Percentiles rank a stretch among this genome's conserved stretches.
Evolutionary conservation across 768 basidiomycete species (phyloP).

Genomic region (Tylopilus vinaceipallidus): DNA sequence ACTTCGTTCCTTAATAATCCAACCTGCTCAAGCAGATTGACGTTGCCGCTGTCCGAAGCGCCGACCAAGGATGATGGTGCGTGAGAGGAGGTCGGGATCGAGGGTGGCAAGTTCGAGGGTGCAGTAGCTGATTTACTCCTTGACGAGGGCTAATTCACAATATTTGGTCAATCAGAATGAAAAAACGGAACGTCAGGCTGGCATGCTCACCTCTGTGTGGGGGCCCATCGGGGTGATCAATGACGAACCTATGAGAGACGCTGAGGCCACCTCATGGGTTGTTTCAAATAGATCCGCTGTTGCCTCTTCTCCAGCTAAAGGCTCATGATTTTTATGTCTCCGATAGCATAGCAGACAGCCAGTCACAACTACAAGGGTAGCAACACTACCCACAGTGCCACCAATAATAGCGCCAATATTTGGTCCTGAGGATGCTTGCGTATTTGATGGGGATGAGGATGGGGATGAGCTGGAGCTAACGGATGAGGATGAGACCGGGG

Average conservation of each 20-base stretch:
- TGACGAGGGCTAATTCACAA: background rate
- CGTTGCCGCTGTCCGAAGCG: background rate
- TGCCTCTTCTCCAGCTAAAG: too few species aligned
- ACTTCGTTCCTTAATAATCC: constrained; percentile 7
- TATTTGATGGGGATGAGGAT: too few species aligned
- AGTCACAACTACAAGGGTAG: background rate
- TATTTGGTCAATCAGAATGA: background rate
- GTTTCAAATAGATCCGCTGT: constrained; percentile 3
- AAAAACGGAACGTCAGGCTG: background rate
- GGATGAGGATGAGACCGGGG: background rate
- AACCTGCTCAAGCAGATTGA: background rate
- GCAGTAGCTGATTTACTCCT: background rate
- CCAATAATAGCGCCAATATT: constrained; percentile 8
- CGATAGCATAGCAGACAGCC: constrained; percentile 1
- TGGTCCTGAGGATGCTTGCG: too few species aligned
- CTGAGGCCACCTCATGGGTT: background rate
- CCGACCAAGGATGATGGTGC: background rate
- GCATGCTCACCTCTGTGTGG: background rate
- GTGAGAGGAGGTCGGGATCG: background rate
- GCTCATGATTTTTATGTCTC: background rate
- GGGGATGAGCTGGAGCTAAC: too few species aligned
- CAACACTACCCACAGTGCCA: constrained; percentile 3
- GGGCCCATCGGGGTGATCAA: too few species aligned
- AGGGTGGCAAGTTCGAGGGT: background rate
- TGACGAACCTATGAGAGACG: background rate